Base-by-base conservation (phyloP, 2,329 filamentous ascomycete species). In the Magnaporthiopsis rhizophila region DNA sequence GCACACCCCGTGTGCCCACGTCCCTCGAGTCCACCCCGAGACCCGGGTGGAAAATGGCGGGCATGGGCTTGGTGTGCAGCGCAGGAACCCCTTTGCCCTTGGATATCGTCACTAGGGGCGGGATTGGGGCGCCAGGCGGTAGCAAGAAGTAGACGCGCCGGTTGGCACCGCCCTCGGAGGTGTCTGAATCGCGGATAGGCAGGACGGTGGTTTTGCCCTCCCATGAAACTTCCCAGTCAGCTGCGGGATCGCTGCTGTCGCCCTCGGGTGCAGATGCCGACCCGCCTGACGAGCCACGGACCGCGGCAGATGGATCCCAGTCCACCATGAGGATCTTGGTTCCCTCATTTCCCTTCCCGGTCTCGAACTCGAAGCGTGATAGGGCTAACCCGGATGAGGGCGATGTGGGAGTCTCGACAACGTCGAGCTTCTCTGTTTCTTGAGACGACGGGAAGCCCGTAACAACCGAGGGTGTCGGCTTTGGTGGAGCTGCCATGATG, bases 321-420 rank as follows among this genome's bases (percentile, higher is more conserved):
- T 97, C 92, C 56, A 96, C 88, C 91, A 97, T 95, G 70, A 97
- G 79, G 67, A 97, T 88, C 79, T 96, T 97, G 67, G 91, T 96
- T 57, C 92, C 92, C 68, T 93, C 89, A 71, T 91, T 91, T 62
- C 86, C 89, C 73, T 84, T 85, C 50, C 87, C 89, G 0, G 85
- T 81, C 76, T 93, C 89, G 73, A 96, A 96, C 74, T 97, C 92
- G 76, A 96, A 97, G 65, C 92, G 88, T 59, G 91, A 89, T 59
- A 92, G 80, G n/a, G 88, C 88, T 65, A 76, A 66, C 24, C 73
- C 69, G 15, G 80, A 79, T 4, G 80, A 76, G 66, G 79, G 78
- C 70, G 82, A 75, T n/a, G 75, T 74, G 3, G 79, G 76, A 32
- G 78, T 77, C 64, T 77, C 75, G 45, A 77, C 71, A 59, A 75